A percentile compares a stretch with the other conserved stretches of the same genome.
Evolutionary conservation across 1,139 yeast species (phyloP).

Genomic region (Sugiyamaella paludigena): DNA sequence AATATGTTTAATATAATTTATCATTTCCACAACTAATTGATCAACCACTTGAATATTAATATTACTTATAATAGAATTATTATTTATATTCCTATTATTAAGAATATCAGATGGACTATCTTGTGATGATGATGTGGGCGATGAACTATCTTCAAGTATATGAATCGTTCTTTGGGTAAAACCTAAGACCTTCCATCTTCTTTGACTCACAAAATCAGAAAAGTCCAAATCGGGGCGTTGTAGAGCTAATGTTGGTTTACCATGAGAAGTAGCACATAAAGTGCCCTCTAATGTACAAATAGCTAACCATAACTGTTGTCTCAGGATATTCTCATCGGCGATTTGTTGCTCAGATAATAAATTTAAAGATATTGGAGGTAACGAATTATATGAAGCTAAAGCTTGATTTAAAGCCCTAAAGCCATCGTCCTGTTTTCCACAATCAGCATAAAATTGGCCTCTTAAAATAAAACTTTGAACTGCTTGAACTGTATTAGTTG

Average conservation of each 20-base stretch:
- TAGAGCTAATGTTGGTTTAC: conserved; percentile 3
- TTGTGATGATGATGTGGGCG: too few species aligned
- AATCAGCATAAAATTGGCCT: conserved; percentile 8
- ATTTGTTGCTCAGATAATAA: conserved; percentile 2
- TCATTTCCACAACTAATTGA: conserved; percentile 7
- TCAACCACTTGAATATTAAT: conserved; percentile 1
- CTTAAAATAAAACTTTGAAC: conserved; percentile 4
- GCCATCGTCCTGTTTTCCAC: conserved; percentile 5
- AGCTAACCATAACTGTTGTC: conserved; percentile 5
- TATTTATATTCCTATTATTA: background rate
- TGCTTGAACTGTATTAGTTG: conserved; percentile 9
- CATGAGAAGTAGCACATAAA: conserved; percentile 4
- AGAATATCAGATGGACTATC: background rate
- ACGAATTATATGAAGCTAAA: conserved; percentile 2
- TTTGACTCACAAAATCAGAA: conserved; percentile 6
- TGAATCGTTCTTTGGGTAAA: conserved; percentile 1
- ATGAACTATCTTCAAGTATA: background rate
- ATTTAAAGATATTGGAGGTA: background rate
- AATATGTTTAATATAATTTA: conserved; percentile 5
- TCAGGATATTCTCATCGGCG: background rate
- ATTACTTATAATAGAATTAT: background rate
- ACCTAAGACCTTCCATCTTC: conserved; percentile 6
- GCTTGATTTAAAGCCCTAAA: conserved; percentile 8
- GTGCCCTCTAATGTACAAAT: conserved; percentile 11
- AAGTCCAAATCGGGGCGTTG: conserved; percentile 6